These are phyloP conservation scores for Verticillium zaregamsianum DNA, from an alignment of 2,329 filamentous ascomycete species.

Conservation along the genomic window DNA sequence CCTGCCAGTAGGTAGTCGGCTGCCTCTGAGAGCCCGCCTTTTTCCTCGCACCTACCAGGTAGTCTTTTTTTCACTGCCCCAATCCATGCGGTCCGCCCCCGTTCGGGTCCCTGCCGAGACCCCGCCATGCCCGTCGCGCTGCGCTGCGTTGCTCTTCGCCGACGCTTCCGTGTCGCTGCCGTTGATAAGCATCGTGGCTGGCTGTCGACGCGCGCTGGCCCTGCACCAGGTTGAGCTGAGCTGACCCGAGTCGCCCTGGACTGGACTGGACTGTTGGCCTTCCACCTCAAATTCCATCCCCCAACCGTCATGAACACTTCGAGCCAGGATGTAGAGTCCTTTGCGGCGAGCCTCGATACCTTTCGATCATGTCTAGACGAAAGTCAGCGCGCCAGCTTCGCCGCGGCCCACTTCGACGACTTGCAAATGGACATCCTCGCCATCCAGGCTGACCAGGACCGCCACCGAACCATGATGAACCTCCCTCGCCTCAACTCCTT, in stretches of 20 bases:
- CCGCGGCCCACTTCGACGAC: slow-evolving; percentile 9
- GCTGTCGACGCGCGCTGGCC: not conserved
- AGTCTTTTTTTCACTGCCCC: not conserved
- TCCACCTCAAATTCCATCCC: not conserved
- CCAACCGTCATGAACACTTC: not conserved
- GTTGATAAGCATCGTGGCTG: not conserved
- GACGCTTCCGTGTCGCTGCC: not conserved
- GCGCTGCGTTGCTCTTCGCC: not conserved
- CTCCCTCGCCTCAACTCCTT: slow-evolving; percentile 19
- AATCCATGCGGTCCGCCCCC: not conserved
- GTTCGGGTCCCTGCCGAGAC: not conserved
- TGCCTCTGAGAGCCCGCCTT: not conserved
- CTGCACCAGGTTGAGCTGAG: not conserved
- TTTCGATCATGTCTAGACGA: slow-evolving; percentile 14
- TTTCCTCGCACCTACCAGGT: not conserved
- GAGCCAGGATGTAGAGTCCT: not conserved
- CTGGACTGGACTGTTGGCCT: not conserved
- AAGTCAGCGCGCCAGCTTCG: slow-evolving; percentile 13
- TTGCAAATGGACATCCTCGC: slow-evolving; percentile 16
- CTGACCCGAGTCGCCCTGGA: not conserved
- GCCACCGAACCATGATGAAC: slow-evolving; percentile 20
- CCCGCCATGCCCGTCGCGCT: not conserved
- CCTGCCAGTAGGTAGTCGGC: too few species aligned
- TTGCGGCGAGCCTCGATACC: slow-evolving; percentile 2
- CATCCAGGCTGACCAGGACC: slow-evolving; percentile 21